Evolutionary conservation across 495 filamentous ascomycete genomes (phyloP).

Genomic region (Penicillium turbatum): DNA sequence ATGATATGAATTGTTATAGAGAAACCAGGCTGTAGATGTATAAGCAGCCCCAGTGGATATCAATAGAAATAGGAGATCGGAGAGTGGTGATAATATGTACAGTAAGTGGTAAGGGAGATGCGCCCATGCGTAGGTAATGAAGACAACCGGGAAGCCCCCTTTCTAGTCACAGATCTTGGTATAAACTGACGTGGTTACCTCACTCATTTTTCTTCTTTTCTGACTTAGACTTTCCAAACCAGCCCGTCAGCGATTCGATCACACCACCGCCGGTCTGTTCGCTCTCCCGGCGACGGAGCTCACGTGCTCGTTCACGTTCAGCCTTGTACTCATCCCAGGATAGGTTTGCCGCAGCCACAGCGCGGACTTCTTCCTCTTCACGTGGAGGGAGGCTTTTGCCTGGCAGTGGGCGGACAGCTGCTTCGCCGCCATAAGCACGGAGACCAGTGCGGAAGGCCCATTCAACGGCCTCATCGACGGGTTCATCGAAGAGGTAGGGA

Average conservation of each 20-base stretch:
- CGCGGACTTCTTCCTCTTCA: slow-evolving; percentile 11
- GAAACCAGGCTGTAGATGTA: not conserved
- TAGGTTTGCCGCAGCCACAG: slow-evolving; percentile 14
- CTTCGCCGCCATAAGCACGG: slow-evolving; percentile 61
- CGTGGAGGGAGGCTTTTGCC: slow-evolving; percentile 4
- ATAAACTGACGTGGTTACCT: not conserved
- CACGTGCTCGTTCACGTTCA: slow-evolving; percentile 29
- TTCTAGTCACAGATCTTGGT: too few species aligned
- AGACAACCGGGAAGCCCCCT: too few species aligned
- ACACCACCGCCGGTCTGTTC: slow-evolving; percentile 4
- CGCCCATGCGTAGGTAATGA: not conserved
- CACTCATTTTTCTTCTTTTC: slow-evolving; percentile 33
- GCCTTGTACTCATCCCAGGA: slow-evolving; percentile 43
- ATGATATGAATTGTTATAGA: not conserved
- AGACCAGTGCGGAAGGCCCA: slow-evolving; percentile 83
- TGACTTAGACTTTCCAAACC: slow-evolving; percentile 15
- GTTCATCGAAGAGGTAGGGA: slow-evolving; percentile 86
- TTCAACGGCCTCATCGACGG: slow-evolving; percentile 85
- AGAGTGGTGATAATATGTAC: slow-evolving; percentile 8
- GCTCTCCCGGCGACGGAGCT: slow-evolving; percentile 23
- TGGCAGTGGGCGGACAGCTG: slow-evolving; percentile 43
- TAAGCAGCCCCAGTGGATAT: slow-evolving; percentile 1
- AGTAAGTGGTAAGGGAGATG: slow-evolving; percentile 9
- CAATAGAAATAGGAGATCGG: not conserved
- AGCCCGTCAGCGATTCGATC: slow-evolving; percentile 13